These are phyloP conservation scores for Didymellaceae sp. DNA, from an alignment of 2,329 filamentous ascomycete genomes.

Conservation along the genomic window DNA sequence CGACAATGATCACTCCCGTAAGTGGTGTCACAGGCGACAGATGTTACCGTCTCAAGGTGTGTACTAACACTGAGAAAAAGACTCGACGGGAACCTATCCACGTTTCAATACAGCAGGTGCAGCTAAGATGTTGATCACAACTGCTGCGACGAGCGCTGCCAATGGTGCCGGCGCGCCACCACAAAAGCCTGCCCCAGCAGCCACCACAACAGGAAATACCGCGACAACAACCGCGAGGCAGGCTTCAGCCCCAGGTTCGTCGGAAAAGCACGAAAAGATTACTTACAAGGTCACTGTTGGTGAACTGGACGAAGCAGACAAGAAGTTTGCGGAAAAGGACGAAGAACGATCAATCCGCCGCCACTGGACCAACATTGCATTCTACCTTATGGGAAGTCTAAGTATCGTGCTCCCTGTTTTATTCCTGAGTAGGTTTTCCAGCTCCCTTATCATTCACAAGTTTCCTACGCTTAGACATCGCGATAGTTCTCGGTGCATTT, in stretches of 20 bases:
- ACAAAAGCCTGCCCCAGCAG: neutral
- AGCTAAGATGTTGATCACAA: neutral
- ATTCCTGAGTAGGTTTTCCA: neutral
- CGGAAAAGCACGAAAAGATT: neutral
- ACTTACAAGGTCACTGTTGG: neutral
- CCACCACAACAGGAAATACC: neutral
- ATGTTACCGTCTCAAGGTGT: neutral
- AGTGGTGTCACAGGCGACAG: neutral
- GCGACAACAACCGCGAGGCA: neutral
- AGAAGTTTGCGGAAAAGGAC: neutral
- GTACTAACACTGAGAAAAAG: neutral
- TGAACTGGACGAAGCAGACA: neutral
- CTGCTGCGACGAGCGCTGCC: neutral
- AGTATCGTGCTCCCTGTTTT: neutral
- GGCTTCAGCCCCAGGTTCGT: neutral
- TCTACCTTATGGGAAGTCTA: neutral
- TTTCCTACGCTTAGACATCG: neutral
- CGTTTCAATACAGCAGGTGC: neutral
- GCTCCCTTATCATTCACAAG: neutral
- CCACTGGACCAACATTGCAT: slow-evolving; percentile 1
- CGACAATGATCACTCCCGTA: neutral
- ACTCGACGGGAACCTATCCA: neutral
- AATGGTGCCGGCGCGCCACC: slow-evolving; percentile 1
- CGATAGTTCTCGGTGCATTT: neutral
- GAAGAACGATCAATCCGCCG: slow-evolving; percentile 1